Evolutionary conservation across 768 basidiomycete species (phyloP), one percentile per base, ranked within the genome.

Genomic region (Leccinellum rugosiceps): DNA sequence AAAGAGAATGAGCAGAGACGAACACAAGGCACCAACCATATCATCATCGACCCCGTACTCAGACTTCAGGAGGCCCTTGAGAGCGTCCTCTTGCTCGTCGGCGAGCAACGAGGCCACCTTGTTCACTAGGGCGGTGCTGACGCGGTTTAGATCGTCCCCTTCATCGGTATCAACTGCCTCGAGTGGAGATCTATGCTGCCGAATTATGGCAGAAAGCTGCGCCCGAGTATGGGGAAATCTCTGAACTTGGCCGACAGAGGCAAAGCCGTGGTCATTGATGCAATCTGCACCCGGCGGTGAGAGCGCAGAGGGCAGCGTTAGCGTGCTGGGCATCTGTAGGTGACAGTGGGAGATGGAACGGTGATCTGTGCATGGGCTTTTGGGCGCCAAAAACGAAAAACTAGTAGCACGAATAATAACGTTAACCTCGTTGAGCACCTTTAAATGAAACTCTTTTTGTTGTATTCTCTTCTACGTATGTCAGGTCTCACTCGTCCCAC

Each of bases 201-300:
- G 83, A 54, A 86, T 83, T 63, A 93, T 84, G 26, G 83, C 81
- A 35, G 83, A 78, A 26, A 94, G 82, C 74, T 92, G 89, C 6
- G 92, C 92, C 15, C 89, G 82, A 23, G 89, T 92, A 70, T 94
- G 92, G 31, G 90, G 87, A 72, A 88, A 92, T 69, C 83, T 83
- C 63, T 67, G 71, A 19, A 65, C 63, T 21, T 69, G 71, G 52
- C 55, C 49, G 3, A 49, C 60, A 21, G 43, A 55, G 25, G 52
- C 57, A 34, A 61, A 49, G 43, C 60, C 59, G 6, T 51, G 54
- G 63, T 72, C 71, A 56, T 50, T 57, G 58, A 47, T 1, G 50
- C 50, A 25, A 15, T 60, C 62, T 53, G 55, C 35, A 44, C 61
- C 41, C 31, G 50, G 41, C 9, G 38, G 48, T 26, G 58, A 43